A percentile compares a stretch with the other conserved stretches of the same genome.
These are phyloP conservation scores for Nelumbo lutea DNA, from an alignment of 164 flowering plant genomes.

Conservation along the genomic window DNA sequence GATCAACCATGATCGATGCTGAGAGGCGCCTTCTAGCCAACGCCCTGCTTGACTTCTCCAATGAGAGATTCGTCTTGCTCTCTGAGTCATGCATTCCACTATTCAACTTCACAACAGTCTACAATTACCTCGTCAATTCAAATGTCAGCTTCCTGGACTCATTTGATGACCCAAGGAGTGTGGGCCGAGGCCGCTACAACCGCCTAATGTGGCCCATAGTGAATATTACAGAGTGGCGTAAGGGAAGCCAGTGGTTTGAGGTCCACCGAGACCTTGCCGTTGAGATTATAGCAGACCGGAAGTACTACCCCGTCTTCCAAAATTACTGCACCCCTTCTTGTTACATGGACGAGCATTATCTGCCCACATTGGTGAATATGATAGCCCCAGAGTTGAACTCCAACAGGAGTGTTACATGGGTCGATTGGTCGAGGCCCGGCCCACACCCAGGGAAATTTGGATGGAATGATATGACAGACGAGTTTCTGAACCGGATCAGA, in stretches of 20 bases:
- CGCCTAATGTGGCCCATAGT: conserved; percentile 35
- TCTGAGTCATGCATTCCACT: conserved; percentile 62
- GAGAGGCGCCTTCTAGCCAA: conserved; percentile 52
- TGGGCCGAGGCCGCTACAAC: conserved; percentile 55
- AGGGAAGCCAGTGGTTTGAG: conserved; percentile 71
- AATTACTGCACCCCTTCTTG: conserved; percentile 36
- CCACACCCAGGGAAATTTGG: conserved; percentile 44
- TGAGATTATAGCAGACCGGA: conserved; percentile 34
- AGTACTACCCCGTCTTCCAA: conserved; percentile 27
- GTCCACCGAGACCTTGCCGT: conserved; percentile 34
- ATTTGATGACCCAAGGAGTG: conserved; percentile 32
- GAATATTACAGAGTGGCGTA: conserved; percentile 40
- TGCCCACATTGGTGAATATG: conserved; percentile 43
- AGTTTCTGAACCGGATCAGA: conserved; percentile 30
- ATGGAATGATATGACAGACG: conserved; percentile 22
- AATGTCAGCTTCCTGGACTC: conserved; percentile 26
- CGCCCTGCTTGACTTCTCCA: conserved; percentile 47
- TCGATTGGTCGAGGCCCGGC: conserved; percentile 51
- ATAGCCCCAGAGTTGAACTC: conserved; percentile 19
- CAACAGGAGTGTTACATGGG: conserved; percentile 53
- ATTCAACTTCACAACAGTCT: conserved; percentile 48
- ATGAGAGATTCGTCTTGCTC: conserved; percentile 44
- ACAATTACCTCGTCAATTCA: conserved; percentile 38
- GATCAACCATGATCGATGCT: conserved; percentile 42
- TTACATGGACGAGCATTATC: conserved; percentile 59